Conservation (phyloP, 192 early-diverging fungal genomes). For the Dispira parvispora region DNA sequence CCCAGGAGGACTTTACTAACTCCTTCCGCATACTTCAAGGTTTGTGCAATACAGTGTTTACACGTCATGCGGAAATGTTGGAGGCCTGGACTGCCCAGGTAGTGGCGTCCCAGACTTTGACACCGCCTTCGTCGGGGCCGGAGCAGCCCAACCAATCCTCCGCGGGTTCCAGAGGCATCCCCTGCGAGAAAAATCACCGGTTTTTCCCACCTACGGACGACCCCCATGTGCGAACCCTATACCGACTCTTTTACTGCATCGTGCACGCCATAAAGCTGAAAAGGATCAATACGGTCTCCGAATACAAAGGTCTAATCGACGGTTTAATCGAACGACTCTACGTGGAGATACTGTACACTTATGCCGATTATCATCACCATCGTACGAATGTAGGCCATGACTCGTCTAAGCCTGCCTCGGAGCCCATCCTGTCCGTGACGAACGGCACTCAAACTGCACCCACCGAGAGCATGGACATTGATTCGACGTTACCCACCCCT, state of each 20-base stretch:
- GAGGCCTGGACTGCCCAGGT: background rate
- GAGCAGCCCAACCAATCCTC: background rate
- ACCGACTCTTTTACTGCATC: background rate
- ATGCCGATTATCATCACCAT: too few relatives aligned
- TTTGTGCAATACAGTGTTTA: background rate
- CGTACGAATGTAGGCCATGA: too few relatives aligned
- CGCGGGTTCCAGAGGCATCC: background rate
- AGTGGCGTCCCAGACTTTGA: background rate
- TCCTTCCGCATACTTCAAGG: background rate
- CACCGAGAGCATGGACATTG: too few relatives aligned
- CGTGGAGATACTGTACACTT: background rate
- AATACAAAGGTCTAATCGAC: background rate
- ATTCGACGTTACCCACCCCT: too few relatives aligned
- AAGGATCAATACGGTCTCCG: background rate
- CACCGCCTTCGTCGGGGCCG: background rate
- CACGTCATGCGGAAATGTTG: background rate
- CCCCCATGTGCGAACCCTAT: background rate
- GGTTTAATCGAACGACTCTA: slow-evolving; percentile 4
- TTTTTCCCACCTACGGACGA: background rate
- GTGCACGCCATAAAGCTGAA: slow-evolving; percentile 10
- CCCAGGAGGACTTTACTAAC: background rate
- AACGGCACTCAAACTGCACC: too few relatives aligned
- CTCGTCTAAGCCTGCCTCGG: too few relatives aligned
- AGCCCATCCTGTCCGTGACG: too few relatives aligned
- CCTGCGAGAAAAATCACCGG: slow-evolving; percentile 1